phyloP scores from a whole-genome alignment of 208 protist genomes.

The Phytomonas serpens region DNA sequence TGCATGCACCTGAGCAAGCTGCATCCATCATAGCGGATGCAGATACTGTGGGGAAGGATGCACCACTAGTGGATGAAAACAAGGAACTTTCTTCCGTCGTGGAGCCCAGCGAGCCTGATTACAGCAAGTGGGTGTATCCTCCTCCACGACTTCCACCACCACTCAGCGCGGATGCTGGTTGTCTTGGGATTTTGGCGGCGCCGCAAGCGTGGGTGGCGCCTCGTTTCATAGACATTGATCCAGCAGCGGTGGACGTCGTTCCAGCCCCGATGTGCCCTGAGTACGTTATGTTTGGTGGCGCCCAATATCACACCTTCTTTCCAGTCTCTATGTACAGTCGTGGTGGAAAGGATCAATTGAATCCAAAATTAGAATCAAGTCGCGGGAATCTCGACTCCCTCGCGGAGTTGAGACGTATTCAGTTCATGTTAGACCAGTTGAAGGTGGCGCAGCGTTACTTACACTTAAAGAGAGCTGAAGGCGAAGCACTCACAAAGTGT shows the following conservation, averaged over 20 bases:
- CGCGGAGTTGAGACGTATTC: slow-evolving; percentile 23
- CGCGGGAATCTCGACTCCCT: background rate
- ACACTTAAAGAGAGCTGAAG: slow-evolving; percentile 21
- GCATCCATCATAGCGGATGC: background rate
- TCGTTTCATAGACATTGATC: slow-evolving; percentile 17
- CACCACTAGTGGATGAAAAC: background rate
- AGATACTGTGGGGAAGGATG: background rate
- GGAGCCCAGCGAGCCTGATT: slow-evolving; percentile 15
- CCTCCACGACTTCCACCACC: background rate
- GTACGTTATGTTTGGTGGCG: slow-evolving; percentile 75
- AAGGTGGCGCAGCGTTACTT: slow-evolving; percentile 63
- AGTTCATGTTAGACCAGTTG: slow-evolving; percentile 65
- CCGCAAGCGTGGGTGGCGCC: slow-evolving; percentile 19
- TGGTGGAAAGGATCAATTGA: background rate
- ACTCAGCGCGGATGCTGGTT: slow-evolving; percentile 2
- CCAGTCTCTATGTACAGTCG: background rate
- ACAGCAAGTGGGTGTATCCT: slow-evolving; percentile 25
- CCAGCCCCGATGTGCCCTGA: slow-evolving; percentile 41
- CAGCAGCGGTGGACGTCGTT: slow-evolving; percentile 19
- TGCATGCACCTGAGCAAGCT: background rate
- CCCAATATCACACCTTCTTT: slow-evolving; percentile 37
- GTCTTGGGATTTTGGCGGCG: slow-evolving; percentile 21
- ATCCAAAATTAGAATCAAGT: background rate
- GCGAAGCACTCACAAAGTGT: background rate
- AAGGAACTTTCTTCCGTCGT: background rate